These are phyloP conservation scores for Podaxis pistillaris DNA, from an alignment of 768 basidiomycete species.

Conservation along the genomic window DNA sequence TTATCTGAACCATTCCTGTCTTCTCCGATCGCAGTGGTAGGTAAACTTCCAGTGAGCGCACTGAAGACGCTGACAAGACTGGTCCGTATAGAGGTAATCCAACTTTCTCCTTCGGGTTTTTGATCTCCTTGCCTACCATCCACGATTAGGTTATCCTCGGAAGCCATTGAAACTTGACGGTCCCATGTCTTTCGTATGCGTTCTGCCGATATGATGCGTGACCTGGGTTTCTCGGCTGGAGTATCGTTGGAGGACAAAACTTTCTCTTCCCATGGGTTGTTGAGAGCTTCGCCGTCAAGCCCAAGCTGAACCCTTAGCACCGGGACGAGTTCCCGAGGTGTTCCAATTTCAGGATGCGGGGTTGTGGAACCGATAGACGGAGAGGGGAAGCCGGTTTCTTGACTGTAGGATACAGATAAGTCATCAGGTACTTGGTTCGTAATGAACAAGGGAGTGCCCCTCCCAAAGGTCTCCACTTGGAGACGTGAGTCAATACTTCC, in stretches of 20 bases:
- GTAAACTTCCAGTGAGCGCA: constrained; percentile 43
- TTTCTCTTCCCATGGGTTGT: constrained; percentile 29
- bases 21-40: constrained; percentile 10
- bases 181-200: constrained; percentile 15
- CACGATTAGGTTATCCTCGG: background rate
- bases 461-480: constrained; percentile 8
- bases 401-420: constrained; percentile 5
- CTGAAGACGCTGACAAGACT: constrained; percentile 49
- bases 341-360: constrained; percentile 19
- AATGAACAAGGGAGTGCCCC: constrained; percentile 2
- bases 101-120: constrained; percentile 26
- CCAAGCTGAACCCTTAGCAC: constrained; percentile 31
- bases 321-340: constrained; percentile 22
- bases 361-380: constrained; percentile 23
- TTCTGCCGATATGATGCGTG: constrained; percentile 19
- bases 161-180: background rate
- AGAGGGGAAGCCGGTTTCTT: constrained; percentile 1
- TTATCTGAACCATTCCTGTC: constrained; percentile 16
- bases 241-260: constrained; percentile 18
- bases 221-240: constrained; percentile 20
- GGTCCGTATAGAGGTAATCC: constrained; percentile 41
- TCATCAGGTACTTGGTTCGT: constrained; percentile 11
- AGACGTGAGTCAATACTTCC: constrained; percentile 9
- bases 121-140: background rate
- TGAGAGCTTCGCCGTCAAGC: constrained; percentile 28